A percentile compares a stretch with the other conserved stretches of the same genome.
Conservation (phyloP, 805 yeast species). For the Priceomyces medius region DNA sequence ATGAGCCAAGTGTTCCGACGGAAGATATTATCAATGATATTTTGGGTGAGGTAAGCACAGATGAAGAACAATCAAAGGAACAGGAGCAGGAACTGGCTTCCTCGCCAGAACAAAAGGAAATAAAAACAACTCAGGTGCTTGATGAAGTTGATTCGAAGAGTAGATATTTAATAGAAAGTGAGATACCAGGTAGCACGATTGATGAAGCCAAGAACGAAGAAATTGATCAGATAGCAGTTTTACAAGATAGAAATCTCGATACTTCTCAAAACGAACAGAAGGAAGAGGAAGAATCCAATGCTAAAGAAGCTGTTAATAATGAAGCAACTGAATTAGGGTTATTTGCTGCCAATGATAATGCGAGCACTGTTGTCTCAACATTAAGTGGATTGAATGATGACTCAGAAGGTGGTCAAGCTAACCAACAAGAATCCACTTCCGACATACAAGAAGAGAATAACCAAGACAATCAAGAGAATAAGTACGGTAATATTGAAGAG, state of each 20-base stretch:
- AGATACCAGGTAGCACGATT: background rate
- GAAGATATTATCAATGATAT: background rate
- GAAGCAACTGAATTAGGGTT: too few species aligned
- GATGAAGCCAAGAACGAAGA: too few species aligned
- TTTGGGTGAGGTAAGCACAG: too few species aligned
- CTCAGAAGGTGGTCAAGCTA: too few species aligned
- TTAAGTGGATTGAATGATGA: background rate
- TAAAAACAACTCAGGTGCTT: background rate
- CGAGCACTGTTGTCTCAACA: too few species aligned
- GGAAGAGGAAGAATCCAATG: background rate
- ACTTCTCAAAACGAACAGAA: too few species aligned
- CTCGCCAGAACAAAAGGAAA: background rate
- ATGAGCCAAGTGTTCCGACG: background rate
- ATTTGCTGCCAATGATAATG: too few species aligned
- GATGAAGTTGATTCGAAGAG: background rate
- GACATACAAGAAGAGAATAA: too few species aligned
- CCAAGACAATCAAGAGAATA: too few species aligned
- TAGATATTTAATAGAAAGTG: background rate
- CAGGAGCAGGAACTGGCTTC: background rate
- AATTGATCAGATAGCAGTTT: too few species aligned
- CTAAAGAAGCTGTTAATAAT: background rate
- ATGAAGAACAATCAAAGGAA: background rate
- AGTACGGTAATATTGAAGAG: background rate
- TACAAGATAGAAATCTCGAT: too few species aligned
- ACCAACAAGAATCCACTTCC: too few species aligned